Conservation (phyloP, 257 asterid species). For the Solanum etuberosum region DNA sequence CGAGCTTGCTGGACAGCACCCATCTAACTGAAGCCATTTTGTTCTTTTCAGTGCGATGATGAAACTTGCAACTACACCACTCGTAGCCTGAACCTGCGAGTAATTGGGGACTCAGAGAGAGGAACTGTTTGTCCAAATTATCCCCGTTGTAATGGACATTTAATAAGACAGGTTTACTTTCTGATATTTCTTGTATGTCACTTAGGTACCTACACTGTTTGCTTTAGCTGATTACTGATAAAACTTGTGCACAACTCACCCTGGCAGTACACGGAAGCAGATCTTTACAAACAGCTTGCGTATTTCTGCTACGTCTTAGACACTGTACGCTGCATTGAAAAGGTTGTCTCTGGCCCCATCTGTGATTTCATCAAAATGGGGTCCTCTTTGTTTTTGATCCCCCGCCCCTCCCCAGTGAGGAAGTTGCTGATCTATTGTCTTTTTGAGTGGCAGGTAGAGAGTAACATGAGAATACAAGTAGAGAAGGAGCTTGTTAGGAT, state of each 20-base stretch:
- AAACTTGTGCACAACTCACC: neutral
- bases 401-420: neutral
- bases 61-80: conserved; percentile 85
- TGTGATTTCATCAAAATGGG: neutral
- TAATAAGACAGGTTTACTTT: conserved; percentile 55
- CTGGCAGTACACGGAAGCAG: conserved; percentile 70
- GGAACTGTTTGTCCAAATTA: conserved; percentile 94
- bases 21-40: neutral
- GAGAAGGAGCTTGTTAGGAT: conserved; percentile 59
- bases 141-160: conserved; percentile 80
- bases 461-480: conserved; percentile 29
- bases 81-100: conserved; percentile 69
- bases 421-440: neutral
- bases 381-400: neutral
- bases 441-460: conserved; percentile 44
- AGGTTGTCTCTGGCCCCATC: conserved; percentile 26
- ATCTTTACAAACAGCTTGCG: conserved; percentile 77
- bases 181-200: neutral
- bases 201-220: neutral
- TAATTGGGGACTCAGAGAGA: conserved; percentile 62
- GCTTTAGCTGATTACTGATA: conserved; percentile 6
- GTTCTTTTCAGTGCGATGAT: conserved; percentile 66
- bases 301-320: conserved; percentile 73
- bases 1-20: conserved; percentile 1
- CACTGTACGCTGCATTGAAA: conserved; percentile 62